Percentiles rank a stretch among this genome's conserved stretches.
These are phyloP conservation scores for Orychophragmus violaceus DNA, from an alignment of 345 rosid genomes.

Conservation along the genomic window DNA sequence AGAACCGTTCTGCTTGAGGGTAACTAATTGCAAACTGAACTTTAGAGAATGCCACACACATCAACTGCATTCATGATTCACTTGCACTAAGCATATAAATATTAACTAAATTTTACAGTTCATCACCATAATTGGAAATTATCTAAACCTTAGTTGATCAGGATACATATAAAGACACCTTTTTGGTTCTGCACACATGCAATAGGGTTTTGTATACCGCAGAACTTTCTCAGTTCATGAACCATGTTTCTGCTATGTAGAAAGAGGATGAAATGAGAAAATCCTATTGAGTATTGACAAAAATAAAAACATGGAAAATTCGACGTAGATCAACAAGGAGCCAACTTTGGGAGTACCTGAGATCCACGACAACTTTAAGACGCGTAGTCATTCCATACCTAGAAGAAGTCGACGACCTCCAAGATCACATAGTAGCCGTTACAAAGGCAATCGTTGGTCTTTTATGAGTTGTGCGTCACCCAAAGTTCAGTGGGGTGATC, in stretches of 20 bases:
- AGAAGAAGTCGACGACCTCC: constrained; percentile 10
- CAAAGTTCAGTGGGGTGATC: background rate
- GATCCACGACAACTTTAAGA: background rate
- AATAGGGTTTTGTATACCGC: background rate
- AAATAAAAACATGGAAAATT: constrained; percentile 32
- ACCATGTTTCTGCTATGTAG: constrained; percentile 23
- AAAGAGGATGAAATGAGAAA: constrained; percentile 21
- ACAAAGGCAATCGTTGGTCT: constrained; percentile 35
- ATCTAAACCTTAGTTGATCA: background rate
- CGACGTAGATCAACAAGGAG: constrained; percentile 40
- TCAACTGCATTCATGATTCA: background rate
- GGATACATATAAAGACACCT: background rate
- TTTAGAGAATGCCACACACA: background rate
- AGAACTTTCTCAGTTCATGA: constrained; percentile 18
- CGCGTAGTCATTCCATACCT: constrained; percentile 2
- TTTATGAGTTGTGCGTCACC: constrained; percentile 38
- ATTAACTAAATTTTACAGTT: background rate
- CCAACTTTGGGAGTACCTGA: constrained; percentile 18
- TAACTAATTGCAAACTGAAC: background rate
- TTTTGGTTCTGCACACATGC: constrained; percentile 4
- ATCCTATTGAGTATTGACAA: constrained; percentile 30
- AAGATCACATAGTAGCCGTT: constrained; percentile 9
- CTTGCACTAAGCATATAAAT: background rate
- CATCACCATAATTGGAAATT: background rate
- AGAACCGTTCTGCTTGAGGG: background rate